Conservation (phyloP, 768 basidiomycete species). For the Hortiboletus flavorubellus region DNA sequence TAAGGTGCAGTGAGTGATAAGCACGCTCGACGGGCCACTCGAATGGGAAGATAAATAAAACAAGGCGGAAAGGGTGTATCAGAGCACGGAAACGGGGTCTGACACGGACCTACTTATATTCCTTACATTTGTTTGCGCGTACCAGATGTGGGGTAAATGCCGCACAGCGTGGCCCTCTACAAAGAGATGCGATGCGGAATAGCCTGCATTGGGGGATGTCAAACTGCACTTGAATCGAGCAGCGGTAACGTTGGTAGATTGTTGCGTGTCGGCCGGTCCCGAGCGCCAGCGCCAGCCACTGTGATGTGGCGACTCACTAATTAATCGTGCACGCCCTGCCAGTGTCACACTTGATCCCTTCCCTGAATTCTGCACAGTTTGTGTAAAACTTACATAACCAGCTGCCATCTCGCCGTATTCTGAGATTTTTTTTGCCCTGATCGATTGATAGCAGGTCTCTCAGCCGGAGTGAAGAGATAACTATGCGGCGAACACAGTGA, state of each 20-base stretch:
- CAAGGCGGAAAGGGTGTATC: not conserved
- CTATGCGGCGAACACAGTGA: too few species aligned
- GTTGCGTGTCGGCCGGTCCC: too few species aligned
- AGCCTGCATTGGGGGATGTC: not conserved
- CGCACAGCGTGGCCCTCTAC: conserved; percentile 11
- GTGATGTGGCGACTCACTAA: too few species aligned
- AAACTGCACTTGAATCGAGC: not conserved
- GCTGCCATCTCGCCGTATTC: not conserved
- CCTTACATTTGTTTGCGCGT: conserved; percentile 4
- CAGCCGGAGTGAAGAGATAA: too few species aligned
- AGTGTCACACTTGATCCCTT: too few species aligned
- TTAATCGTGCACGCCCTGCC: too few species aligned
- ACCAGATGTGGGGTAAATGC: conserved; percentile 13
- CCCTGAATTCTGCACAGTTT: not conserved
- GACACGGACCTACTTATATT: conserved; percentile 17
- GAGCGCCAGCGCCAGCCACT: too few species aligned
- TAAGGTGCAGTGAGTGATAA: not conserved
- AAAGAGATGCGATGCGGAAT: not conserved
- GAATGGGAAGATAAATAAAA: conserved; percentile 8
- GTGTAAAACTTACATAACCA: not conserved
- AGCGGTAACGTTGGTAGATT: too few species aligned
- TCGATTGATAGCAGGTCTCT: not conserved
- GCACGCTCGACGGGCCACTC: conserved; percentile 23
- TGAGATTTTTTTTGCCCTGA: not conserved
- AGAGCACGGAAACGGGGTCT: not conserved